Conservation (phyloP, 495 filamentous ascomycete species). For the Hypoxylon lienhwacheense region DNA sequence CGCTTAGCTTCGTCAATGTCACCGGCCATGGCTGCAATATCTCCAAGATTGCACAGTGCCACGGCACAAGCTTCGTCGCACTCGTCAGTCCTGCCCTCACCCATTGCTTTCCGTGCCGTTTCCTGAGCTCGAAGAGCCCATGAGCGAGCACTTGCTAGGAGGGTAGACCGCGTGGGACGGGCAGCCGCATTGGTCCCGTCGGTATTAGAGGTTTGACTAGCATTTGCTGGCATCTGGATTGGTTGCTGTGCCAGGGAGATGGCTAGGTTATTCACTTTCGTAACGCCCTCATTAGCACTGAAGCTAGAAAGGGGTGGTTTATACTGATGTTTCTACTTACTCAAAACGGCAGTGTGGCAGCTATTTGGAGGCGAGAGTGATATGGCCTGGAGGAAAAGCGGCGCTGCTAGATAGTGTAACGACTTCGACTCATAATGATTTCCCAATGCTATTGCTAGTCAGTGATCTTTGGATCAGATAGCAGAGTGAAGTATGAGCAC, state of each 20-base stretch:
- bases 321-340: constrained; percentile 42
- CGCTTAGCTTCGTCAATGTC: constrained; percentile 63
- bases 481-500: neutral
- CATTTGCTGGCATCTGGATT: constrained; percentile 47
- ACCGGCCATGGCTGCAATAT: constrained; percentile 73
- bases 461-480: constrained; percentile 13
- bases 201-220: constrained; percentile 16
- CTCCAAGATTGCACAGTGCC: constrained; percentile 83
- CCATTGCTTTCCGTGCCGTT: constrained; percentile 40
- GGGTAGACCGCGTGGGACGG: constrained; percentile 51
- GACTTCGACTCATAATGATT: constrained; percentile 68
- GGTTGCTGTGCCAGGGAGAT: constrained; percentile 66
- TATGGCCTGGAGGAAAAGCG: constrained; percentile 85
- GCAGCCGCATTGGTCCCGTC: constrained; percentile 29
- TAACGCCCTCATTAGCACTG: neutral
- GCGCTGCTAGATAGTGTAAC: constrained; percentile 75
- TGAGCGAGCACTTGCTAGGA: constrained; percentile 42
- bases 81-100: constrained; percentile 66
- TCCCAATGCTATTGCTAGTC: constrained; percentile 60
- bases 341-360: constrained; percentile 70
- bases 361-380: constrained; percentile 60
- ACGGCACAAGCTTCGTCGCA: constrained; percentile 85
- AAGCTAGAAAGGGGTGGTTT: neutral
- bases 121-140: constrained; percentile 36
- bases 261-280: constrained; percentile 71